Evolutionary conservation across 495 filamentous ascomycete genomes (phyloP), one percentile per base, ranked within the genome.

Genomic region (Hypoxylon fragiforme): DNA sequence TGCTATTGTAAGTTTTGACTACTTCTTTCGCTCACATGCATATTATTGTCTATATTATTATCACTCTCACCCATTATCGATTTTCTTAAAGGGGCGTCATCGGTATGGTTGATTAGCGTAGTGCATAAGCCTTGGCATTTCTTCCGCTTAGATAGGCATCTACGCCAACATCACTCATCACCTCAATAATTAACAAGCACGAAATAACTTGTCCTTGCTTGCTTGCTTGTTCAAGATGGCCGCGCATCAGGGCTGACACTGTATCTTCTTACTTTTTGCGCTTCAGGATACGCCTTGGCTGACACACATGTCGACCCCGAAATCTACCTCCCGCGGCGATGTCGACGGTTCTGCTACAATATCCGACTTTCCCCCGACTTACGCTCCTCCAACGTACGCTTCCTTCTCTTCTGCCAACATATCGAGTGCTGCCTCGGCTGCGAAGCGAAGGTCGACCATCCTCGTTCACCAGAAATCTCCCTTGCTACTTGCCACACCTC

Each of bases 391-490:
- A 13, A 95, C 90, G 13, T 77, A 87, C 59, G 91, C 90, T 51
- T 77, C 88, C 41, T 99, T 99, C 75, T 90, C 92, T 19, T 91
- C 94, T 22, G 79, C 82, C 15, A 90, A 88, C 37, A 79, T 88
- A 41, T 84, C 85, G 7, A 68, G 63, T 44, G 80, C 81, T 11
- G 82, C 87, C 18, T 76, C 87, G 42, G 84, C 84, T 16, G 85
- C 85, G 30, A 86, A 87, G 62, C 83, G 90, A 49, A 84, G 91
- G 39, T 92, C 89, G 31, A 94, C 90, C 50, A 89, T 97, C 60
- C 83, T 97, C 45, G 92, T 99, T 1, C 91, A 97, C 70, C 91
- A 94, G 67, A 99, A 97, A 72, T 95, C 89, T 3, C 94, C 95
- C 14, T 74, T 99, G 18, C 79, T 99, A 24, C 85, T 95, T 41